A percentile compares a stretch with the other conserved stretches of the same genome.
Evolutionary conservation across 768 basidiomycete genomes (phyloP).

Genomic region (Pleurotus cornucopiae): DNA sequence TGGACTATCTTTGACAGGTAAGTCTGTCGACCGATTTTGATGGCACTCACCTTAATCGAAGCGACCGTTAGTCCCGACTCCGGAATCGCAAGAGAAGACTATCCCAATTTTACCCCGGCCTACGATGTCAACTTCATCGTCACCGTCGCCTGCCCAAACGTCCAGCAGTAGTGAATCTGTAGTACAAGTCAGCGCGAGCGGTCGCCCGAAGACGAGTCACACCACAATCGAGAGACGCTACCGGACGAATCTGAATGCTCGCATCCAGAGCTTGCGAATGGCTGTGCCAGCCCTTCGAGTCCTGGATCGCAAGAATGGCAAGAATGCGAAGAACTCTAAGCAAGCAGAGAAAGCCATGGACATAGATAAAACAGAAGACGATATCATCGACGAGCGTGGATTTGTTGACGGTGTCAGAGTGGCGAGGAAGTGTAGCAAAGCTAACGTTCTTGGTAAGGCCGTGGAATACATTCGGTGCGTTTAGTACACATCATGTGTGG

Average conservation of each 20-base stretch:
- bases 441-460: constrained; percentile 85
- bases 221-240: constrained; percentile 88
- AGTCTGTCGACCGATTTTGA: constrained; percentile 1
- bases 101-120: constrained; percentile 32
- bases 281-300: constrained; percentile 83
- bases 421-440: constrained; percentile 87
- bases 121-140: constrained; percentile 28
- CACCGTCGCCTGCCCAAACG: constrained; percentile 14
- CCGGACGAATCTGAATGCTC: constrained; percentile 84
- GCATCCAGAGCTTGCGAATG: constrained; percentile 75
- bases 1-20: constrained; percentile 19
- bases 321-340: constrained; percentile 39
- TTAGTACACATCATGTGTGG: neutral
- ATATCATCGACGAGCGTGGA: constrained; percentile 76
- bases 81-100: constrained; percentile 24
- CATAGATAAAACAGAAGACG: constrained; percentile 31
- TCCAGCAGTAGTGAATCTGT: constrained; percentile 13
- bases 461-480: constrained; percentile 79
- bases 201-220: constrained; percentile 80
- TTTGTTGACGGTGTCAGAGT: constrained; percentile 92
- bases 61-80: constrained; percentile 7
- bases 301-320: constrained; percentile 56
- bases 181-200: constrained; percentile 15
- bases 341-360: constrained; percentile 27
- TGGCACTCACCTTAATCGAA: neutral